A percentile compares a stretch with the other conserved stretches of the same genome.
These are phyloP conservation scores for Telopea speciosissima DNA, from an alignment of 177 flowering plant species.

Conservation along the genomic window DNA sequence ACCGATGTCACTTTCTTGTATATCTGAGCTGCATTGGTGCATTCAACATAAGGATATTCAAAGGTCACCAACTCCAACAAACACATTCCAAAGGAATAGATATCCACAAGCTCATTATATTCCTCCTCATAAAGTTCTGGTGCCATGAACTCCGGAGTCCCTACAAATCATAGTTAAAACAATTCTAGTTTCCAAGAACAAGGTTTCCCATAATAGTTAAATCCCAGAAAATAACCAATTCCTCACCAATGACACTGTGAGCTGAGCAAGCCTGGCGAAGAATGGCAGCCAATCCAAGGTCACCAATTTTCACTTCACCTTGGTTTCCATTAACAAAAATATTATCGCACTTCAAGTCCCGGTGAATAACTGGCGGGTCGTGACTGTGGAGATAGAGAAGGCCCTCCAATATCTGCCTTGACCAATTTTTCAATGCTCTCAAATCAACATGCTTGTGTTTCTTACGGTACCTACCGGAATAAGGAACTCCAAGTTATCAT, in stretches of 20 bases:
- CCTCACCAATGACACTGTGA: conserved; percentile 7
- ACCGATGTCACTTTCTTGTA: conserved; percentile 2
- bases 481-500: background rate
- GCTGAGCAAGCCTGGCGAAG: conserved; percentile 1
- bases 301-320: conserved; percentile 7
- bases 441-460: conserved; percentile 5
- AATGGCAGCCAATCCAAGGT: conserved; percentile 4
- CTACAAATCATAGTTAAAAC: background rate
- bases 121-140: conserved; percentile 9
- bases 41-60: background rate
- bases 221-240: too few species aligned
- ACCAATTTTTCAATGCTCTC: conserved; percentile 7
- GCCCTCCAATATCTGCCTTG: conserved; percentile 5
- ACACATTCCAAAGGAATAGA: conserved; percentile 9
- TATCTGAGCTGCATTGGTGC: conserved; percentile 4
- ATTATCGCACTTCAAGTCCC: conserved; percentile 7
- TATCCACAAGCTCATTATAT: conserved; percentile 7
- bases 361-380: conserved; percentile 5
- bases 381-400: conserved; percentile 4
- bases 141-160: conserved; percentile 8
- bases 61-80: conserved; percentile 6
- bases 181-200: background rate
- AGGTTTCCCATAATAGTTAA: background rate
- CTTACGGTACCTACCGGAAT: background rate
- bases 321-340: conserved; percentile 7